Evolutionary conservation across 495 filamentous ascomycete genomes (phyloP).

Genomic region (Xylaria bambusicola): DNA sequence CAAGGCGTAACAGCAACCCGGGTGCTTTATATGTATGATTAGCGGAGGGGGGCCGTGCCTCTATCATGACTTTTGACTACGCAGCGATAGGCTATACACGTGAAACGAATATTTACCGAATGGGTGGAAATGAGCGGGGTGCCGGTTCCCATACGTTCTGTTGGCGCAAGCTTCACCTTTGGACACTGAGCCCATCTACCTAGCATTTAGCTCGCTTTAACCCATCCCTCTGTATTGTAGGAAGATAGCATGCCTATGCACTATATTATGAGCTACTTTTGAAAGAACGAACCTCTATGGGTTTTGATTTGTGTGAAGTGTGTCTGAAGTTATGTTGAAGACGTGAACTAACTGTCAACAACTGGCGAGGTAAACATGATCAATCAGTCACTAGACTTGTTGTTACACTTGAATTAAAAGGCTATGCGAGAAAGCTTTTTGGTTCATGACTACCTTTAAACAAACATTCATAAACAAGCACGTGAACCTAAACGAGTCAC

Average conservation of each 20-base stretch:
- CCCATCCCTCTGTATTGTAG: constrained; percentile 9
- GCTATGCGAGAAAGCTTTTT: too few species aligned
- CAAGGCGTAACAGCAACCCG: constrained; percentile 10
- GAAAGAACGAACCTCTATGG: background rate
- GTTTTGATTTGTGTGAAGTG: too few species aligned
- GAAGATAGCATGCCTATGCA: constrained; percentile 3
- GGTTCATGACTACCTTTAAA: too few species aligned
- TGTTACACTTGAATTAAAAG: too few species aligned
- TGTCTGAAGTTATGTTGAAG: too few species aligned
- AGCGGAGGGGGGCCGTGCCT: constrained; percentile 9
- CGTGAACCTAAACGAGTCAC: too few species aligned
- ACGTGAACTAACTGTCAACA: too few species aligned
- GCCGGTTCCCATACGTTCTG: background rate
- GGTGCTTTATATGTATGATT: constrained; percentile 15
- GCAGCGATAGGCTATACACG: background rate
- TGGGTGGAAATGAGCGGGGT: background rate
- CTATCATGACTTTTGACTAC: background rate
- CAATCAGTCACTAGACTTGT: too few species aligned
- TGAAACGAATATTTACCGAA: constrained; percentile 1
- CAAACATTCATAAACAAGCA: too few species aligned
- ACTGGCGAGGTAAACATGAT: too few species aligned
- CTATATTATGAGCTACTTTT: constrained; percentile 10
- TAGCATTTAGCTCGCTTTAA: constrained; percentile 1
- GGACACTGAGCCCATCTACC: constrained; percentile 2
- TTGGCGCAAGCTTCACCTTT: background rate